These are phyloP conservation scores for Bidens hawaiensis DNA, from an alignment of 140 eudicot species.

Conservation along the genomic window DNA sequence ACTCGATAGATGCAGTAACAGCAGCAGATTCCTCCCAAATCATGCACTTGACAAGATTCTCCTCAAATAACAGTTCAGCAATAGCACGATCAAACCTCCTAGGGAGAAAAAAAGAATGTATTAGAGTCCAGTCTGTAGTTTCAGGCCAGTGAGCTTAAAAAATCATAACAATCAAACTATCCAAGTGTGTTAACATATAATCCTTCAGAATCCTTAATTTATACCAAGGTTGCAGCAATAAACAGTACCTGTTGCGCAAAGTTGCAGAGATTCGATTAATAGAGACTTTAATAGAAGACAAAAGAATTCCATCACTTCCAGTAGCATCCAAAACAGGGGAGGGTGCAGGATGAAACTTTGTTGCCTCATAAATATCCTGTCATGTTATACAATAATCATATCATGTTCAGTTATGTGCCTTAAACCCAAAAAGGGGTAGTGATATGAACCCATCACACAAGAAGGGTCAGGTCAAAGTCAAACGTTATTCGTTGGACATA, in stretches of 20 bases:
- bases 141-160: conserved; percentile 6
- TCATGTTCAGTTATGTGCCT: neutral
- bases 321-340: conserved; percentile 42
- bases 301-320: conserved; percentile 43
- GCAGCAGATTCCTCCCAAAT: conserved; percentile 68
- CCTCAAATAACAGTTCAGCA: conserved; percentile 50
- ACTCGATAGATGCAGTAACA: conserved; percentile 44
- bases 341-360: conserved; percentile 75
- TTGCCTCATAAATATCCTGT: conserved; percentile 98
- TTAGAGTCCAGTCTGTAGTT: conserved; percentile 9
- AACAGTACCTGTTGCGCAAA: conserved; percentile 57
- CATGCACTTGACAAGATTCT: conserved; percentile 50
- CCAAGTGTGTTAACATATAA: conserved; percentile 2
- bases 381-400: conserved; percentile 15
- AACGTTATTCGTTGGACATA: too few relatives aligned
- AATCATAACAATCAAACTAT: neutral
- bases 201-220: neutral
- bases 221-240: neutral
- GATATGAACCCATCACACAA: too few relatives aligned
- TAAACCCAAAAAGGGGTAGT: neutral
- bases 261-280: conserved; percentile 48
- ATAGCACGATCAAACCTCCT: conserved; percentile 53
- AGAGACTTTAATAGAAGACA: conserved; percentile 55
- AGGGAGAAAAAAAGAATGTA: conserved; percentile 19
- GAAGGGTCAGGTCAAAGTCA: too few relatives aligned